Conservation (phyloP, 169 alveolate genomes). For the Plasmodium coatneyi region DNA sequence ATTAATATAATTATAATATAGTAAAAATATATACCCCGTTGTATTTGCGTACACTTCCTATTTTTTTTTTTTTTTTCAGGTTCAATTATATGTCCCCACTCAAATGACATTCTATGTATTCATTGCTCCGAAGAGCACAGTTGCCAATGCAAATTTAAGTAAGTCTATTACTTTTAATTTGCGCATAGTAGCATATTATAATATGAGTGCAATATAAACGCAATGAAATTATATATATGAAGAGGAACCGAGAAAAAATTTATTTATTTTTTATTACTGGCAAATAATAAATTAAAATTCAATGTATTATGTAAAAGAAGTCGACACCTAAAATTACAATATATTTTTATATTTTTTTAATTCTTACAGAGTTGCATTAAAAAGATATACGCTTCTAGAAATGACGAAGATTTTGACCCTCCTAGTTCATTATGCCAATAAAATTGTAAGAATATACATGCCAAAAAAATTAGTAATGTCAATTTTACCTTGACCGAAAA, state of each 20-base stretch:
- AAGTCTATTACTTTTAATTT: background rate
- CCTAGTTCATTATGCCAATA: constrained; percentile 43
- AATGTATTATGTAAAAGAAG: too few species aligned
- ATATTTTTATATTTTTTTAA: constrained; percentile 1
- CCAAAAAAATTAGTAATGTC: background rate
- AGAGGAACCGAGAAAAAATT: background rate
- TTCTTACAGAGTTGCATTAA: constrained; percentile 51
- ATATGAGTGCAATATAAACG: background rate
- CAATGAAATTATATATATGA: background rate
- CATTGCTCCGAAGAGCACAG: constrained; percentile 54
- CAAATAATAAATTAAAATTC: background rate
- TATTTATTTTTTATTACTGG: background rate
- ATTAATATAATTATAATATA: background rate
- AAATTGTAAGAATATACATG: constrained; percentile 32
- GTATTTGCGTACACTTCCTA: background rate
- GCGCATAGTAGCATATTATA: too few species aligned
- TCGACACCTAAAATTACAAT: background rate
- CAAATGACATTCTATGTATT: constrained; percentile 43
- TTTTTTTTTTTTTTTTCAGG: constrained; percentile 20
- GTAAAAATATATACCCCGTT: background rate
- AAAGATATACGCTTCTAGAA: constrained; percentile 50
- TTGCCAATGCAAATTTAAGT: constrained; percentile 50
- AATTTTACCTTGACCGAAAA: background rate
- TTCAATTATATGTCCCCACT: constrained; percentile 63
- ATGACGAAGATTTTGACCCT: constrained; percentile 48